Conservation (phyloP, 768 basidiomycete genomes). For the Trametes cingulata region DNA sequence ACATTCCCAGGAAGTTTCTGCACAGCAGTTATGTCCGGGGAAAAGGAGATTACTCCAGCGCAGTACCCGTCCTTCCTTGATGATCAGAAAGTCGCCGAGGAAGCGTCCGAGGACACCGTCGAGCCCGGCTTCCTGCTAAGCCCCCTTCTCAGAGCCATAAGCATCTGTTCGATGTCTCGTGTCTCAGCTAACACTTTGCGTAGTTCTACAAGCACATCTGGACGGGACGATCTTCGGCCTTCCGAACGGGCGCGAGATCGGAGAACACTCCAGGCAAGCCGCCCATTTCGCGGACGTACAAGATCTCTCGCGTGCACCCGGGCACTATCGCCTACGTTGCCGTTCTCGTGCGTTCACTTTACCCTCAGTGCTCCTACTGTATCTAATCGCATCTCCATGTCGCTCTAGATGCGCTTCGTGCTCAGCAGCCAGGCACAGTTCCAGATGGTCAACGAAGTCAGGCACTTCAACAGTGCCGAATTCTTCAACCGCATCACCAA, state of each 20-base stretch:
- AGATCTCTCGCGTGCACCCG: not conserved
- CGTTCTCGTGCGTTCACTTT: not conserved
- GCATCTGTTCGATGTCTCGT: not conserved
- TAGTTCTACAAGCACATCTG: not conserved
- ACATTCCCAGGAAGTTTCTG: not conserved
- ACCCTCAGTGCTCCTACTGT: not conserved
- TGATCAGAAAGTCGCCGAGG: no score
- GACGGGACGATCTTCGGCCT: not conserved
- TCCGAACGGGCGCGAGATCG: not conserved
- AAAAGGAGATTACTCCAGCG: no score
- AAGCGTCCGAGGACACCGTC: not conserved
- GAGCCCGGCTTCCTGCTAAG: not conserved
- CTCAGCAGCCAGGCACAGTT: not conserved
- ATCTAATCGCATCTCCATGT: not conserved
- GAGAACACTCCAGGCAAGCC: not conserved
- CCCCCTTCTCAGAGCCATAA: not conserved
- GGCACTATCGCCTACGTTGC: not conserved
- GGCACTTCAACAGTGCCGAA: not conserved
- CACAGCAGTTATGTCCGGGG: not conserved
- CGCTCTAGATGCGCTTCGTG: not conserved
- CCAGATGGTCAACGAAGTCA: not conserved
- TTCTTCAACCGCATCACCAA: not conserved
- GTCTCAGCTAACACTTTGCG: not conserved
- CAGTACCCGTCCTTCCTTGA: no score
- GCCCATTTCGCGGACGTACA: not conserved